Percentiles rank a stretch among this genome's conserved stretches.
phyloP scores from a whole-genome alignment of 768 basidiomycete species.

The Suillus tomentosus region DNA sequence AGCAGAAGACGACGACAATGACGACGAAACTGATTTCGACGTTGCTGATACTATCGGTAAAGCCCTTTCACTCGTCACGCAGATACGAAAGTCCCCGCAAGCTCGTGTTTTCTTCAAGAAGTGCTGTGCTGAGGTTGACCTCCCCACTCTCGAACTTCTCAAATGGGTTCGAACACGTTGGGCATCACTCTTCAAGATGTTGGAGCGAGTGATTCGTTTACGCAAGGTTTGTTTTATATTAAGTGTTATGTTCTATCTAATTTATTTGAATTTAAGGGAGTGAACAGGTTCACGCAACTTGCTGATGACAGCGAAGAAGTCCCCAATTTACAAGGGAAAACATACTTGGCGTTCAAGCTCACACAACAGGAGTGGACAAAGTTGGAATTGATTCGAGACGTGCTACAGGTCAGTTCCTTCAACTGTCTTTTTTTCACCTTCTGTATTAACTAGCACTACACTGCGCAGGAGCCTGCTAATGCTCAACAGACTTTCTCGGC shows the following conservation, averaged over 20 bases:
- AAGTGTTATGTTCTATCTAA: not conserved
- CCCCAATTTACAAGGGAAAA: conserved; percentile 30
- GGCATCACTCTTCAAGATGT: conserved; percentile 27
- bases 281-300: conserved; percentile 21
- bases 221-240: not conserved
- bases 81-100: conserved; percentile 30
- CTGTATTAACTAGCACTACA: conserved; percentile 3
- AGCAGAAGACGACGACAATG: not conserved
- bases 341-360: conserved; percentile 26
- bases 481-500: conserved; percentile 20
- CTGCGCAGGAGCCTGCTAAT: conserved; percentile 19
- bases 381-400: conserved; percentile 28
- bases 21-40: conserved; percentile 12
- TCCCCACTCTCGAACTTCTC: conserved; percentile 25
- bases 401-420: conserved; percentile 24
- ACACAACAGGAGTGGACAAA: conserved; percentile 26
- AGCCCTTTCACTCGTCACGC: conserved; percentile 8
- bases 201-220: conserved; percentile 15
- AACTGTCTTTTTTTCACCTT: conserved; percentile 15
- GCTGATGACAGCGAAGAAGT: conserved; percentile 25
- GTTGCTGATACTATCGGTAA: conserved; percentile 13
- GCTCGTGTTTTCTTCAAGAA: conserved; percentile 28
- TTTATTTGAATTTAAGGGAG: not conserved
- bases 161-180: conserved; percentile 32
- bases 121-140: conserved; percentile 8